Evolutionary conservation across 805 yeast genomes (phyloP), one percentile per base, ranked within the genome.

Genomic region (Metschnikowia gelsemii): DNA sequence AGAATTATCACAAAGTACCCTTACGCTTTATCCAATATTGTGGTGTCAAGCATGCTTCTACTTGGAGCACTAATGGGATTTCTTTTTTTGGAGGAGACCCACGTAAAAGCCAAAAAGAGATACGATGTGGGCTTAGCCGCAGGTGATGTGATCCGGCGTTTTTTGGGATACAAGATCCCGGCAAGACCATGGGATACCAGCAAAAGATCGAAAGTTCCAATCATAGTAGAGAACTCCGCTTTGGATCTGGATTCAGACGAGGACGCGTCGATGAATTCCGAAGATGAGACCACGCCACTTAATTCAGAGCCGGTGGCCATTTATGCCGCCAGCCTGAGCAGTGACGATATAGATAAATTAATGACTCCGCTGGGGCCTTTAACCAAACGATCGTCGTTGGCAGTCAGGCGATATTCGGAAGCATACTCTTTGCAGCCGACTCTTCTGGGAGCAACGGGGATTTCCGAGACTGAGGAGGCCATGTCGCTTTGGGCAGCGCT

Each of bases 61-160:
- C 23, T 53, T 13, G 58, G 68, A 23, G 49, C 62, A 2, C 3
- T 55, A n/a, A 37, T 51, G 12, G 72, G 69, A 11, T 54, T 63
- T 18, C 51, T 68, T 17, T 68, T 68, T 43, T 47, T 68, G 19
- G 71, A 68, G 43, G 73, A 68, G 42, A 63, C 73, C 5, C 66
- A 66, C 38, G 48, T 32, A 20, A 55, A 52, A 37, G 43, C 52
- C n/a, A 47, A 50, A 20, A 51, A 61, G 29, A 67, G 64, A 43
- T 45, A 47, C 27, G 72, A 70, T 8, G 35, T 63, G 8, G 72
- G 68, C 13, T 32, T 67, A 12, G 43, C 43, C 7, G 17, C 30
- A n/a, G 73, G 73, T n/a, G 73, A 68, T 46, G 42, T 43, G 27
- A 41, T 66, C 4, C 43, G 63, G 16, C 36, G 50, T 5, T 41